These are phyloP conservation scores for Hymenoscyphus fructigenus DNA, from an alignment of 2,329 filamentous ascomycete species.

Conservation along the genomic window DNA sequence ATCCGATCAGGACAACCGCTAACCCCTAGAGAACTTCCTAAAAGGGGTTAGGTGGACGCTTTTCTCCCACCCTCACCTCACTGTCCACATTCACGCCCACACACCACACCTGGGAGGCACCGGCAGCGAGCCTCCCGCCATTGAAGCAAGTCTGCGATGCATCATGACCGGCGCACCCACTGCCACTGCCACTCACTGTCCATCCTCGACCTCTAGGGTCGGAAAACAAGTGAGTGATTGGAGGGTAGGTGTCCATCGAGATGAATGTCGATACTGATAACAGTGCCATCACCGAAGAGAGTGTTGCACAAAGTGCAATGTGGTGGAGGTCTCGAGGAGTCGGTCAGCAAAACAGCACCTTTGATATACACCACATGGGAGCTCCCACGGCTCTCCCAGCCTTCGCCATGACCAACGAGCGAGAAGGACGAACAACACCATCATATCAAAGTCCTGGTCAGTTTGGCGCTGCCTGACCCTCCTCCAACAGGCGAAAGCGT, in stretches of 20 bases:
- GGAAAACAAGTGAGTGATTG: neutral
- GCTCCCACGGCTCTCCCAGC: neutral
- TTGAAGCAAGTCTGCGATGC: neutral
- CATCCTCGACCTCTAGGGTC: neutral
- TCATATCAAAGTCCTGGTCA: neutral
- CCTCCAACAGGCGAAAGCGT: neutral
- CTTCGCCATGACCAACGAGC: neutral
- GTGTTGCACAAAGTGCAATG: neutral
- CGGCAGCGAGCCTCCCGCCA: conserved; percentile 2
- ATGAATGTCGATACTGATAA: neutral
- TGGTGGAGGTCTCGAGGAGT: neutral
- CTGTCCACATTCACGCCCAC: neutral
- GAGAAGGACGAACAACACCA: neutral
- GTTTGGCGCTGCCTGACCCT: neutral
- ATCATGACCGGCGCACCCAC: neutral
- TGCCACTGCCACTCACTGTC: neutral
- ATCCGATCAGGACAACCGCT: neutral
- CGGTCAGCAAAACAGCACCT: neutral
- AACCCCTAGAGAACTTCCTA: neutral
- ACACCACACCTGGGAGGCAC: neutral
- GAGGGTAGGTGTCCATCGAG: neutral
- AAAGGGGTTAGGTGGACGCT: neutral
- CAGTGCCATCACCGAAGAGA: neutral
- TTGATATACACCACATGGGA: neutral
- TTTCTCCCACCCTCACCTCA: neutral